Evolutionary conservation across 2,329 filamentous ascomycete genomes (phyloP).

Genomic region (Teratosphaeria destructans): DNA sequence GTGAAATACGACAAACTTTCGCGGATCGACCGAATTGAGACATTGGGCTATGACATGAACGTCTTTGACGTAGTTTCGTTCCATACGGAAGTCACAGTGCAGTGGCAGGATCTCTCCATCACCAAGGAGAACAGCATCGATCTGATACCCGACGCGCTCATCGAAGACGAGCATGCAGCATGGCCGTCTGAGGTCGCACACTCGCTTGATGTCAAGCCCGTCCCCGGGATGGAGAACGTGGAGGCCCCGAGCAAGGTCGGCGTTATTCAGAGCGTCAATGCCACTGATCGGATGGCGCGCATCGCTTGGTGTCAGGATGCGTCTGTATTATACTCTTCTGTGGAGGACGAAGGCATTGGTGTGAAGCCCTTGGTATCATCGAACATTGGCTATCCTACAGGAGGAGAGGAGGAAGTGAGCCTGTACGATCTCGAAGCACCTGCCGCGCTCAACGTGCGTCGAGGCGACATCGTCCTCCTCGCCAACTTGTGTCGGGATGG

Average conservation of each 20-base stretch:
- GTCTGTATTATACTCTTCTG: constrained; percentile 44
- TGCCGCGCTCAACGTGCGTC: constrained; percentile 37
- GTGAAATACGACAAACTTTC: constrained; percentile 42
- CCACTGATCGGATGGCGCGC: constrained; percentile 45
- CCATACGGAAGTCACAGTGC: constrained; percentile 41
- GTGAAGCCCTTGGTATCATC: constrained; percentile 10
- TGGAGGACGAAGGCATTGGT: constrained; percentile 35
- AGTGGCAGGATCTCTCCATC: constrained; percentile 49
- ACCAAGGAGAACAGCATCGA: constrained; percentile 36
- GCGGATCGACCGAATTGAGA: constrained; percentile 36
- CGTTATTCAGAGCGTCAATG: constrained; percentile 46
- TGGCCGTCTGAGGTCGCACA: constrained; percentile 45
- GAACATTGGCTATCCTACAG: constrained; percentile 9
- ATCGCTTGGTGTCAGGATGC: constrained; percentile 46
- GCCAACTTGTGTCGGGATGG: constrained; percentile 15
- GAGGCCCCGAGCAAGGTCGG: constrained; percentile 40
- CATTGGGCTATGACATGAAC: constrained; percentile 49
- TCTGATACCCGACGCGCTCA: constrained; percentile 40
- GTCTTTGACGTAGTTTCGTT: constrained; percentile 43
- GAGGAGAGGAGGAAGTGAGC: constrained; percentile 41
- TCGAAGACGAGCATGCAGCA: constrained; percentile 46
- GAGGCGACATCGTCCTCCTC: constrained; percentile 46
- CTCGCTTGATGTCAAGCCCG: constrained; percentile 12
- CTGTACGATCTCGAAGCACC: constrained; percentile 48
- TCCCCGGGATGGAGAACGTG: constrained; percentile 8